Evolutionary conservation across 2,329 filamentous ascomycete genomes (phyloP).

Genomic region (Phymatotrichopsis omnivora): DNA sequence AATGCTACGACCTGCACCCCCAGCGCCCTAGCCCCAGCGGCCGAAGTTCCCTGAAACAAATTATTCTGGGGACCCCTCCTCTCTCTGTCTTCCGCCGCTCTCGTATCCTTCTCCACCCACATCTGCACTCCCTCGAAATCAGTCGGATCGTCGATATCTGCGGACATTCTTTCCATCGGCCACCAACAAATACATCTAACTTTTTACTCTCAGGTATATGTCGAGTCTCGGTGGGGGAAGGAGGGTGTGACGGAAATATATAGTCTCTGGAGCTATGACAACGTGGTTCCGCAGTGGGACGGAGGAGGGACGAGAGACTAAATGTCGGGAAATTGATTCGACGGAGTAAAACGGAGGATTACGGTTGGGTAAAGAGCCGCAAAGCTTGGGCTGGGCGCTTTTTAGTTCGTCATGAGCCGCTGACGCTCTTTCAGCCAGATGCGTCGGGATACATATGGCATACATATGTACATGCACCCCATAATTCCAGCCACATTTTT

Average conservation of each 20-base stretch:
- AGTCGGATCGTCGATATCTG: neutral
- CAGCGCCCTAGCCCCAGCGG: slow-evolving; percentile 71
- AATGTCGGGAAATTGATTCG: too few relatives aligned
- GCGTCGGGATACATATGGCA: neutral
- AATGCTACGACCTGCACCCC: slow-evolving; percentile 78
- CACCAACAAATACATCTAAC: neutral
- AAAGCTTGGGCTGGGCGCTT: slow-evolving; percentile 20
- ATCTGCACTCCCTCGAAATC: slow-evolving; percentile 1
- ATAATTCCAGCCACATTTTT: neutral
- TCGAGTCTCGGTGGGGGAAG: neutral
- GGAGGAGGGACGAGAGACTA: neutral
- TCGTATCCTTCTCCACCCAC: neutral
- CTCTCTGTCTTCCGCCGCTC: neutral
- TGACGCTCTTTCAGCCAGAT: neutral
- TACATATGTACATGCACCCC: neutral
- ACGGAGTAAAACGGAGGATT: too few relatives aligned
- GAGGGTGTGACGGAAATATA: too few relatives aligned
- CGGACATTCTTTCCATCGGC: slow-evolving; percentile 1
- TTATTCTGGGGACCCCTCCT: slow-evolving; percentile 11
- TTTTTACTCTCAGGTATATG: neutral
- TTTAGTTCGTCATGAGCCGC: neutral
- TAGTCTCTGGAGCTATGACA: too few relatives aligned
- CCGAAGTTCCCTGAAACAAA: slow-evolving; percentile 55
- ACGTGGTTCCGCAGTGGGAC: neutral
- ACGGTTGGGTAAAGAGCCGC: slow-evolving; percentile 10